A percentile compares a stretch with the other conserved stretches of the same genome.
These are phyloP conservation scores for Fraxinus latifolia DNA, from an alignment of 305 asterid genomes.

Conservation along the genomic window DNA sequence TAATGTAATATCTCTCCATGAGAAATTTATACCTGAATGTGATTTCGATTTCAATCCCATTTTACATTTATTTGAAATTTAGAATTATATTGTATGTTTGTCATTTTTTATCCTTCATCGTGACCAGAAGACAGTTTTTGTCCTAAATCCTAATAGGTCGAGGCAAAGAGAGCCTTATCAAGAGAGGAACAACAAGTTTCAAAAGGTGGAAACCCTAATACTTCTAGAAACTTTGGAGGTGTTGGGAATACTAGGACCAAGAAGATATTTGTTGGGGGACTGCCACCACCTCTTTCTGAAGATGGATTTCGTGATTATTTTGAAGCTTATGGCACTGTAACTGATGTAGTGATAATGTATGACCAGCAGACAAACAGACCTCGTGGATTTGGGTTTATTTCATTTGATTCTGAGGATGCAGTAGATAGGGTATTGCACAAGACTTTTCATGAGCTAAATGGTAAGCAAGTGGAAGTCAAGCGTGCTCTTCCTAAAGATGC, in stretches of 20 bases:
- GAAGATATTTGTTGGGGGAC: slow-evolving; percentile 32
- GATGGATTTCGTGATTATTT: slow-evolving; percentile 18
- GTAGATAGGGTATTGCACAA: slow-evolving; percentile 12
- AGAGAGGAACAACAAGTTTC: slow-evolving; percentile 54
- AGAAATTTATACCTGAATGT: background rate
- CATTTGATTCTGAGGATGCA: slow-evolving; percentile 23
- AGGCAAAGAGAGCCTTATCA: slow-evolving; percentile 54
- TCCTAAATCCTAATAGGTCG: slow-evolving; percentile 33
- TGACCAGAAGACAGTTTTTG: slow-evolving; percentile 5
- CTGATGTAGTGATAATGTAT: slow-evolving; percentile 17
- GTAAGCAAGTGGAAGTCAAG: slow-evolving; percentile 27
- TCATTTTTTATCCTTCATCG: background rate
- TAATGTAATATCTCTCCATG: background rate
- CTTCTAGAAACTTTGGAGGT: slow-evolving; percentile 32
- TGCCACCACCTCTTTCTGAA: slow-evolving; percentile 9
- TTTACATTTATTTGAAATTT: background rate
- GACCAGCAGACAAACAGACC: slow-evolving; percentile 2
- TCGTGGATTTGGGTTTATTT: slow-evolving; percentile 31
- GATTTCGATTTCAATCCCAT: background rate
- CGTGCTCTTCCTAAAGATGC: slow-evolving; percentile 47
- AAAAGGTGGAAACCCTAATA: slow-evolving; percentile 37
- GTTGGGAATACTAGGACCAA: slow-evolving; percentile 1
- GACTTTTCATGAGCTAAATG: background rate
- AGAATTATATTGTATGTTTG: background rate
- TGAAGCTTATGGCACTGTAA: slow-evolving; percentile 15